Conservation (phyloP, 192 early-diverging fungal genomes). For the Paraglomus occultum region DNA sequence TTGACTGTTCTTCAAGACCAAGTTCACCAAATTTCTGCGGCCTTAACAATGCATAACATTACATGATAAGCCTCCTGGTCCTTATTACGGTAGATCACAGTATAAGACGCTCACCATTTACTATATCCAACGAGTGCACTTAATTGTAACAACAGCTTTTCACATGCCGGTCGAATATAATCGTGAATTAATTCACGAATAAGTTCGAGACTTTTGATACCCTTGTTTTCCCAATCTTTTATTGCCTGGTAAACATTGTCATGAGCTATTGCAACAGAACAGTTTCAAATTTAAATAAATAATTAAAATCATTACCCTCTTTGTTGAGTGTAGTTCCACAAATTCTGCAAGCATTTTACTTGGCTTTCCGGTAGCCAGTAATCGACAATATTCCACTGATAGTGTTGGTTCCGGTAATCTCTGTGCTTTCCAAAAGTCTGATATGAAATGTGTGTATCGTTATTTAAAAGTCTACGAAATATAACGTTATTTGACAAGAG, state of each 20-base stretch:
- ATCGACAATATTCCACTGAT: conserved; percentile 12
- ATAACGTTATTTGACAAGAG: too few relatives aligned
- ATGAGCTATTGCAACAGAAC: background rate
- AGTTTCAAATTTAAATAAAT: background rate
- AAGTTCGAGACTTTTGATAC: conserved; percentile 8
- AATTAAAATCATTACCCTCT: conserved; percentile 14
- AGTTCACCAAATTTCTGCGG: conserved; percentile 25
- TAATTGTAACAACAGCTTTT: conserved; percentile 21
- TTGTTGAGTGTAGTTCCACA: conserved; percentile 15
- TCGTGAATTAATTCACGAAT: conserved; percentile 27
- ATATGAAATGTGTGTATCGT: too few relatives aligned
- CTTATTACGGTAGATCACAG: background rate
- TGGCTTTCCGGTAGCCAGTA: conserved; percentile 25
- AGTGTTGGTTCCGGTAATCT: conserved; percentile 10
- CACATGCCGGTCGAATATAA: conserved; percentile 15
- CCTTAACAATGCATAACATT: conserved; percentile 3
- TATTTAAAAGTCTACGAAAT: too few relatives aligned
- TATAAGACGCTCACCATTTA: conserved; percentile 17
- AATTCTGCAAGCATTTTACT: conserved; percentile 8
- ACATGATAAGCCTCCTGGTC: background rate
- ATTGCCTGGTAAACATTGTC: background rate
- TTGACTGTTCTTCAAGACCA: conserved; percentile 12
- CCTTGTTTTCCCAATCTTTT: conserved; percentile 31
- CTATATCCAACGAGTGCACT: conserved; percentile 26
- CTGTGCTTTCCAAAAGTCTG: too few relatives aligned